Evolutionary conservation across 2,329 filamentous ascomycete genomes (phyloP), one percentile per base, ranked within the genome.

Genomic region (Dothistroma septosporum): DNA sequence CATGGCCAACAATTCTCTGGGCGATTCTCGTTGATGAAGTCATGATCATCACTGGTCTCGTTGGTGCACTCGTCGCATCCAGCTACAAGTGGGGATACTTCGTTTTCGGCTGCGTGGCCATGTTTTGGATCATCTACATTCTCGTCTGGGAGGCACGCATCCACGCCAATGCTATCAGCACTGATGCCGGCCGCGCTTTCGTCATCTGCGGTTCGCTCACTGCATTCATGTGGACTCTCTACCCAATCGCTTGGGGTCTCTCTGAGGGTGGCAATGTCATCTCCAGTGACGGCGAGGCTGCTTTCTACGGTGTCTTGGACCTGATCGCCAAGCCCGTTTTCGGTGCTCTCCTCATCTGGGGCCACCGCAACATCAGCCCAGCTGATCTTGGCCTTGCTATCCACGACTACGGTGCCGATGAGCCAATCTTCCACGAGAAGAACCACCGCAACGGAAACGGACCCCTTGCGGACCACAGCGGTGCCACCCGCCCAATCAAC

Each of bases 81-180:
- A 76, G 75, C 2, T 90, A 89, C 77, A 90, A 89, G 71, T 89
- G 84, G 85, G 85, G 85, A 1, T 90, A 86, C 74, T 88, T 81
- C 72, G 75, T 76, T 10, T 86, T 88, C 59, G 83, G 81, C 58
- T 78, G 61, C 76, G 77, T 64, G 60, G 74, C 64, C 68, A 78
- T 58, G 60, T 75, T 84, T 64, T 86, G 84, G 71, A 82, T 90
- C 55, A 72, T 82, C 44, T 90, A 83, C 71, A 75, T 85, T 60
- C 80, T 90, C 2, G 76, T 79, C 58, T 79, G 79, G 73, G 82
- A 85, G 53, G 83, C 80, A 0, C 82, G 83, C 53, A 75, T 77
- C 2, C 81, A 88, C 66, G 84, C 87, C 16, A 77, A 75, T 24
- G 74, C 73, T 1, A 76, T 87, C 4, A 85, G 86, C 4, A 69